Evolutionary conservation across 805 yeast genomes (phyloP).

Genomic region (Lachancea kluyveri): DNA sequence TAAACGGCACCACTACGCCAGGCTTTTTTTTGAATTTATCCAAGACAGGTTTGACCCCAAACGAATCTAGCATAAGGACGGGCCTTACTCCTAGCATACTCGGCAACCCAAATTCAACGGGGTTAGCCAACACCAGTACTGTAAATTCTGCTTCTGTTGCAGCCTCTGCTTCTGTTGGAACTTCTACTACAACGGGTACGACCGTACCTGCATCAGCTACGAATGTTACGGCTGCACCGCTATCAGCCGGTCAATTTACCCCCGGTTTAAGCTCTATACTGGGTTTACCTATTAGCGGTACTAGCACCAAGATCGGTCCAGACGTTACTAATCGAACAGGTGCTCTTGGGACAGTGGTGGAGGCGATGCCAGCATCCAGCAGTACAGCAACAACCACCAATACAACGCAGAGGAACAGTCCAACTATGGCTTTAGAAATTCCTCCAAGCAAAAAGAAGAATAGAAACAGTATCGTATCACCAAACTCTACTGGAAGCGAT

Average conservation of each 20-base stretch:
- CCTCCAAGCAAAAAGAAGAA: too few species aligned
- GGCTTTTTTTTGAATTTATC: conserved; percentile 23
- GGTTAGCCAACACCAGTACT: conserved; percentile 1
- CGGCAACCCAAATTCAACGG: conserved; percentile 10
- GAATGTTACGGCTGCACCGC: conserved; percentile 3
- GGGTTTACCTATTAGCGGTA: conserved; percentile 5
- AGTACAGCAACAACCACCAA: too few species aligned
- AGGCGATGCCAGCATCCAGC: too few species aligned
- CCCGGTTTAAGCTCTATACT: conserved; percentile 7
- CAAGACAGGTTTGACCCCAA: conserved; percentile 64
- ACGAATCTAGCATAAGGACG: conserved; percentile 63
- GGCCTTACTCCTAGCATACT: conserved; percentile 62
- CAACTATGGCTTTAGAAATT: too few species aligned
- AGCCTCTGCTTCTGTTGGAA: conserved; percentile 1
- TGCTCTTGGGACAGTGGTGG: too few species aligned
- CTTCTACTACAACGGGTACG: conserved; percentile 1
- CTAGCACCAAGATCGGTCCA: too few species aligned
- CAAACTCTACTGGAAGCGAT: too few species aligned
- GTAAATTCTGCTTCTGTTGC: conserved; percentile 5
- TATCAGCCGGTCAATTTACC: conserved; percentile 7
- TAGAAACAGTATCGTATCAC: too few species aligned
- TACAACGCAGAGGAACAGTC: too few species aligned
- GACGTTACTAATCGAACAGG: too few species aligned
- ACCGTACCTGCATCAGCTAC: conserved; percentile 1
- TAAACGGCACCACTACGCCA: conserved; percentile 10